These are phyloP conservation scores for Amanita molliuscula DNA, from an alignment of 768 basidiomycete species.

Conservation along the genomic window DNA sequence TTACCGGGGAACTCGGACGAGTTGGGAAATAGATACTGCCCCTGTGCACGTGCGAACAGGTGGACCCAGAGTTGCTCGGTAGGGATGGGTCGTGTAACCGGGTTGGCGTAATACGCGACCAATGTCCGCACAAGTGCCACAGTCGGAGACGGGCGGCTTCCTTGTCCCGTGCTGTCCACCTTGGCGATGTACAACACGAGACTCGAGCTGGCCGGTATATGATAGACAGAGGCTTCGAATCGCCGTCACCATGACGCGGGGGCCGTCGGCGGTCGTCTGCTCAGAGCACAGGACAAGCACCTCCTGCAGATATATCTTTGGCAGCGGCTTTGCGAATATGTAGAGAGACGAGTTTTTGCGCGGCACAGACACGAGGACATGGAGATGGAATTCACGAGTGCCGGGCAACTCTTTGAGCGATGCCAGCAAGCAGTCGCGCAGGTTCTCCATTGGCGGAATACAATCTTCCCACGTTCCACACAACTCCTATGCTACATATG, in stretches of 20 bases:
- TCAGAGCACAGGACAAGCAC: slow-evolving; percentile 69
- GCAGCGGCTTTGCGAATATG: slow-evolving; percentile 61
- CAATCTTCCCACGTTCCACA: slow-evolving; percentile 8
- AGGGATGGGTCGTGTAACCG: slow-evolving; percentile 47
- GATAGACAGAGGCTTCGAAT: slow-evolving; percentile 77
- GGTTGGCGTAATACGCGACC: slow-evolving; percentile 52
- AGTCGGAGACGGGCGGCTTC: slow-evolving; percentile 54
- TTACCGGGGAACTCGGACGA: slow-evolving; percentile 64
- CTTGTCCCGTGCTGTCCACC: slow-evolving; percentile 87
- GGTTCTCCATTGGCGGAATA: slow-evolving; percentile 22
- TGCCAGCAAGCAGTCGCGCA: slow-evolving; percentile 54
- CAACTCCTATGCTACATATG: slow-evolving; percentile 51
- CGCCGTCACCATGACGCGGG: slow-evolving; percentile 62
- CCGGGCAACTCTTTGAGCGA: slow-evolving; percentile 51
- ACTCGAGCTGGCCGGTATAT: slow-evolving; percentile 54
- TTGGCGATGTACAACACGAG: slow-evolving; percentile 87
- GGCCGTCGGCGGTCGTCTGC: slow-evolving; percentile 34
- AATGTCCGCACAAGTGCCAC: slow-evolving; percentile 56
- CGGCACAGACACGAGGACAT: slow-evolving; percentile 62
- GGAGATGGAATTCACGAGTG: slow-evolving; percentile 61
- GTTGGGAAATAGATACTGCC: slow-evolving; percentile 91
- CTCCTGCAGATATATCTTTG: slow-evolving; percentile 63
- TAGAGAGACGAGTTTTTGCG: slow-evolving; percentile 61
- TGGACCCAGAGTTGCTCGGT: slow-evolving; percentile 66
- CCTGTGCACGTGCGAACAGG: slow-evolving; percentile 83